Base-by-base conservation (phyloP, 2,329 filamentous ascomycete species). In the Colletotrichum brevisporum region DNA sequence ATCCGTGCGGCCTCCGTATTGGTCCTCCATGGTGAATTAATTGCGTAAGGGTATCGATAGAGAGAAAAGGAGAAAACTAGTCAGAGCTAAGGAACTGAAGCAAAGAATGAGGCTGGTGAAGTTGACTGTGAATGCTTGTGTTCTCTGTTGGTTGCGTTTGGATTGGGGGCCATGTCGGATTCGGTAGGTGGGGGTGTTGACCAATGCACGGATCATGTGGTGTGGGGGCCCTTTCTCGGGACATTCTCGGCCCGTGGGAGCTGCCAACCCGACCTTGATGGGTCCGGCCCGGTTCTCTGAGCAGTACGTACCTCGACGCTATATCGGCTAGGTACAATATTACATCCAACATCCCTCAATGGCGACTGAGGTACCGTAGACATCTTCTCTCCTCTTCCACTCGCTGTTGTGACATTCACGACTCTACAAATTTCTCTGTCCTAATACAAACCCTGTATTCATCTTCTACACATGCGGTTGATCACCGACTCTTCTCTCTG, bases 1-100 rank as follows among this genome's bases (percentile, higher is more conserved):
- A 74, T 90, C 88, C 53, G 88, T 90, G 21, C 88, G 83, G 55
- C 87, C 88, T 68, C 85, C 84, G 72, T 89, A 90, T 74, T 90
- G 88, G 72, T 90, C 88, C 24, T 89, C 87, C 88, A 89, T 89
- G 71, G 50, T 64, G 64, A 53, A 4, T 13, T 13, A 21, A 24
- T 18, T 16, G 13, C n/a, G 8, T 59, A 60, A 12, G 27, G 61
- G 55, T 27, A 63, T 47, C 39, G 16, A 36, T 61, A 36, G 31
- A 16, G 8, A 45, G 26, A 2, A 16, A 54, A 53, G n/a, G 50
- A 48, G 50, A 39, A 27, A 43, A 43, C 2, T 26, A 24, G 15
- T 21, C 15, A 16, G 13, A 43, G 21, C 61, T 50, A 43, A 43
- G 56, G 54, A 12, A 54, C 48, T 59, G 21, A 43, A 56, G 55